Evolutionary conservation across 2,329 filamentous ascomycete species (phyloP).

Genomic region (Nemania bipapillata): DNA sequence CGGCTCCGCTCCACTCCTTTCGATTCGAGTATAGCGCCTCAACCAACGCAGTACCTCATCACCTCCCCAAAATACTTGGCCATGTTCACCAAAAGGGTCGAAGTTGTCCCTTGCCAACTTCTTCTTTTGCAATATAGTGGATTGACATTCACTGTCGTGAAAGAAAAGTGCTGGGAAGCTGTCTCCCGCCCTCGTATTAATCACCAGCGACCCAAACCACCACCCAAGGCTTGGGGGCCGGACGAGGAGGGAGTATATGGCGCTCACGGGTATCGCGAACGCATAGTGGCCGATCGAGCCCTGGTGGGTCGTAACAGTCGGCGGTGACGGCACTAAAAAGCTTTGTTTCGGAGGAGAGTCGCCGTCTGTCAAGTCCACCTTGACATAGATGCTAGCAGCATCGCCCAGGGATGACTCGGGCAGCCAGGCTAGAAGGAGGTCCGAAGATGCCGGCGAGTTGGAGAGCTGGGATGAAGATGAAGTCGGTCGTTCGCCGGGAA

Average conservation of each 20-base stretch:
- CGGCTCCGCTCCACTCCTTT: slow-evolving; percentile 85
- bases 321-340: slow-evolving; percentile 90
- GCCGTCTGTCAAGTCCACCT: slow-evolving; percentile 87
- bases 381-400: slow-evolving; percentile 88
- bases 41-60: slow-evolving; percentile 95
- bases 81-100: slow-evolving; percentile 86
- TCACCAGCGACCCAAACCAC: slow-evolving; percentile 97
- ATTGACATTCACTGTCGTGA: slow-evolving; percentile 96
- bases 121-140: slow-evolving; percentile 93
- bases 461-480: slow-evolving; percentile 57
- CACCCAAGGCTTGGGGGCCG: slow-evolving; percentile 93
- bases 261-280: slow-evolving; percentile 88
- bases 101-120: slow-evolving; percentile 84
- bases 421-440: slow-evolving; percentile 90
- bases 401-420: slow-evolving; percentile 90
- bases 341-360: slow-evolving; percentile 85
- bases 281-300: slow-evolving; percentile 81
- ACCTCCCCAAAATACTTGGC: slow-evolving; percentile 95
- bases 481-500: slow-evolving; percentile 55
- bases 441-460: slow-evolving; percentile 66
- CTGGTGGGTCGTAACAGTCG: slow-evolving; percentile 80
- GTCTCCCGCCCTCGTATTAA: slow-evolving; percentile 90
- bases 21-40: slow-evolving; percentile 81
- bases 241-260: slow-evolving; percentile 89
- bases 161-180: slow-evolving; percentile 97